Base-by-base conservation (phyloP, 2,329 filamentous ascomycete species). In the Clarireedia sp. region DNA sequence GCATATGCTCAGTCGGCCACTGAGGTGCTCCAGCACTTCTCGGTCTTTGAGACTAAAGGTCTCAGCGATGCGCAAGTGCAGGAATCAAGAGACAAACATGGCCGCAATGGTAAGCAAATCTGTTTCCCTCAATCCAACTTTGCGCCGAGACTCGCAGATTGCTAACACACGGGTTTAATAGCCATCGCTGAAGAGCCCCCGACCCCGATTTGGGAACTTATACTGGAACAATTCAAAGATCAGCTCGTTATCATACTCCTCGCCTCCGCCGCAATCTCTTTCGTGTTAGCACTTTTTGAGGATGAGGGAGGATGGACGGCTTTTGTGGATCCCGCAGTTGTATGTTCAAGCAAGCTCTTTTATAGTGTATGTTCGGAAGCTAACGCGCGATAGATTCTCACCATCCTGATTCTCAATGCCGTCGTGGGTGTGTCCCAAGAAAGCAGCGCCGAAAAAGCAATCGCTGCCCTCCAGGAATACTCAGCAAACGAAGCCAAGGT, bases 211-310 rank as follows among this genome's bases (percentile, higher is more conserved):
- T 99, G 92, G 94, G 83, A 97, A 74, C 85, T 99, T 60, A 89
- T 99, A 55, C 80, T 99, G 57, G 94, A 99, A 74, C 94, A 99
- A 72, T 99, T 99, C 80, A 96, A 99, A 74, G 94, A 99, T 70
- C 94, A 99, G 73, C 83, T 99, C 48, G 94, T 99, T 63, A 81
- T 99, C 53, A 99, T 99, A 65, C 79, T 99, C 21, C 81, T 99
- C 49, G 94, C 84, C 54, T 97, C 92, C 38, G 94, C 94, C 10
- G 90, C 87, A 19, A 86, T 99, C 37, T 97, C 94, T 2, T 97
- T 99, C 69, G 83, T 91, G 24, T 78, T 99, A 59, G 94, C 94
- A 24, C 79, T 99, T 12, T 90, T 99, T 64, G 94, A 99, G 70
- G 87, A 94, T 45, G 88, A 88, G 59, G 90, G 91, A 66, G 94